A percentile compares a stretch with the other conserved stretches of the same genome.
Conservation (phyloP, 2,329 filamentous ascomycete genomes). For the Diplocarpon rosae region DNA sequence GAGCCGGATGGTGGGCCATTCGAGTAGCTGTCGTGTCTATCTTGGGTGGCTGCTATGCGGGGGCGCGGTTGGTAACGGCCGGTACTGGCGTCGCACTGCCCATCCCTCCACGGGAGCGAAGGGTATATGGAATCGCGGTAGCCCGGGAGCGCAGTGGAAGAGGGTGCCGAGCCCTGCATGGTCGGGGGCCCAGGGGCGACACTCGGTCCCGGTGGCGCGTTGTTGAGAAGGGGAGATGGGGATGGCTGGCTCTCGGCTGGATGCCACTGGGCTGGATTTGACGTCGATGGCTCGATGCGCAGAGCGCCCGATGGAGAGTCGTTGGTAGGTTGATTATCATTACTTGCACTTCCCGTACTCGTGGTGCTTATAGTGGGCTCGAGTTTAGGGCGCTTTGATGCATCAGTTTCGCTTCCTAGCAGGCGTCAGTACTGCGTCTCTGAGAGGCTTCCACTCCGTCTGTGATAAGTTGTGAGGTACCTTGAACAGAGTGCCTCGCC, state of each 20-base stretch:
- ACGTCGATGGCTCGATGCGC: conserved; percentile 15
- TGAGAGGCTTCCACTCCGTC: neutral
- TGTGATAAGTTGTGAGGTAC: too few species aligned
- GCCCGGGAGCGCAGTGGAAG: conserved; percentile 21
- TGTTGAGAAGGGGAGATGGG: too few species aligned
- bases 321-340: conserved; percentile 14
- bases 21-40: conserved; percentile 14
- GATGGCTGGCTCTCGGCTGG: conserved; percentile 4
- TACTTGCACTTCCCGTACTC: conserved; percentile 21
- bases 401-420: conserved; percentile 19
- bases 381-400: conserved; percentile 25
- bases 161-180: conserved; percentile 15
- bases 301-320: conserved; percentile 5
- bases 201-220: too few species aligned
- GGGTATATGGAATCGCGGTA: conserved; percentile 25
- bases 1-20: conserved; percentile 7
- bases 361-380: conserved; percentile 19
- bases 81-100: conserved; percentile 14
- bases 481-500: conserved; percentile 45
- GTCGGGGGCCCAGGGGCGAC: conserved; percentile 3
- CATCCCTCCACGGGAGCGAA: conserved; percentile 22
- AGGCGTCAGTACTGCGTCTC: neutral
- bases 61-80: conserved; percentile 11
- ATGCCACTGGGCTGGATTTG: conserved; percentile 18
- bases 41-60: conserved; percentile 11